phyloP scores from a whole-genome alignment of 257 asterid species.

The Eucommia ulmoides region DNA sequence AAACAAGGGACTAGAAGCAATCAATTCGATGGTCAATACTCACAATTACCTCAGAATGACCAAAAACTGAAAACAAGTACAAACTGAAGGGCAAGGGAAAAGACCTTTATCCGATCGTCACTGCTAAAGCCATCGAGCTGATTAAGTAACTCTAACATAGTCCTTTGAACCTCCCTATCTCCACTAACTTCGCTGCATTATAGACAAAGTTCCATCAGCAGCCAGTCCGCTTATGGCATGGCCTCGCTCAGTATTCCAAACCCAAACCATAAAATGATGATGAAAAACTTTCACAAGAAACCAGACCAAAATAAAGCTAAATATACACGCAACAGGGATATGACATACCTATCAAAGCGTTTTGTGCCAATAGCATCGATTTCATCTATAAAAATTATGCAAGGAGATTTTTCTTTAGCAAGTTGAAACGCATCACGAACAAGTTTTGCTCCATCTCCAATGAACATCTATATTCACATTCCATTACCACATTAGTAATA shows the following conservation, averaged over 20 bases:
- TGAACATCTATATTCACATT: slow-evolving; percentile 51
- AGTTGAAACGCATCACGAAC: slow-evolving; percentile 91
- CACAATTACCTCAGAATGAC: neutral
- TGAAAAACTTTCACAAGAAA: neutral
- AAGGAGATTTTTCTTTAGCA: slow-evolving; percentile 91
- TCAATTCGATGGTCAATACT: too few relatives aligned
- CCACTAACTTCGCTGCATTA: slow-evolving; percentile 86
- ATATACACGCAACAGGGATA: slow-evolving; percentile 1
- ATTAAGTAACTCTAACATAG: slow-evolving; percentile 86
- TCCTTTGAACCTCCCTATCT: slow-evolving; percentile 84
- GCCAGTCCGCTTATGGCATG: neutral
- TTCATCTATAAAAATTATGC: slow-evolving; percentile 89
- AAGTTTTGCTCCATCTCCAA: slow-evolving; percentile 86
- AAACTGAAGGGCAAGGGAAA: neutral
- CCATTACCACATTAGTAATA: neutral
- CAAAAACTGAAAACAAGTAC: neutral
- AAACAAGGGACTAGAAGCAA: too few relatives aligned
- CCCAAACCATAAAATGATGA: neutral
- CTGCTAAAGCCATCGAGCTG: slow-evolving; percentile 96
- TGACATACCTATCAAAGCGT: slow-evolving; percentile 66
- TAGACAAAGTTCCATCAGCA: neutral
- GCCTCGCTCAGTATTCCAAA: neutral
- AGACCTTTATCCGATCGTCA: slow-evolving; percentile 76
- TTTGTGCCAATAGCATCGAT: slow-evolving; percentile 93
- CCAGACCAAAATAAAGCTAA: neutral